Evolutionary conservation across 805 yeast genomes (phyloP).

Genomic region (Saccharomycopsis vini): DNA sequence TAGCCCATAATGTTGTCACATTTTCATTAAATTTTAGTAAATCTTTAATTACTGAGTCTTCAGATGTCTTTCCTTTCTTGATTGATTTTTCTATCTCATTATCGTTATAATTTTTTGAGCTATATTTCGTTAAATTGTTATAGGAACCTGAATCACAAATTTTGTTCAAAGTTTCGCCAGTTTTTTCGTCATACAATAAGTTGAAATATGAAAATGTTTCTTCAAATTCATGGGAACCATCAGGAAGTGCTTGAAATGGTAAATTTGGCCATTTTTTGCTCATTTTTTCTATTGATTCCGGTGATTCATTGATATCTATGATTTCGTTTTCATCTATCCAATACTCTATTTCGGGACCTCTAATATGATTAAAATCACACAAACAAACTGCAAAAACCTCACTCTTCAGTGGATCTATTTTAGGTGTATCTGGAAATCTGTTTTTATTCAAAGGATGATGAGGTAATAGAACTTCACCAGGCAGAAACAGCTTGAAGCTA

Average conservation of each 20-base stretch:
- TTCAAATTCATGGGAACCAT: slow-evolving; percentile 88
- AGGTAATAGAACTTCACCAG: slow-evolving; percentile 14
- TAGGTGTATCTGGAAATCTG: slow-evolving; percentile 15
- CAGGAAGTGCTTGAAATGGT: slow-evolving; percentile 93
- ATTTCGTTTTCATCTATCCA: slow-evolving; percentile 52
- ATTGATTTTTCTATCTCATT: slow-evolving; percentile 23
- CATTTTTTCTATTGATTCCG: slow-evolving; percentile 25
- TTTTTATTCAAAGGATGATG: slow-evolving; percentile 8
- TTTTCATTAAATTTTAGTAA: slow-evolving; percentile 21
- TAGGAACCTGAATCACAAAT: slow-evolving; percentile 23
- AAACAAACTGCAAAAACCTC: slow-evolving; percentile 76
- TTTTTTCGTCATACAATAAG: slow-evolving; percentile 55
- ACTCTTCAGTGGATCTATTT: slow-evolving; percentile 18
- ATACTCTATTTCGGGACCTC: slow-evolving; percentile 94
- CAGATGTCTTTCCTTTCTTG: not conserved
- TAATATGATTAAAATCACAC: slow-evolving; percentile 84
- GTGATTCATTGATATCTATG: slow-evolving; percentile 28
- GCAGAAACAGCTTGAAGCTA: too few relatives aligned
- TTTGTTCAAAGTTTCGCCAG: slow-evolving; percentile 35
- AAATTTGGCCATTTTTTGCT: slow-evolving; percentile 66
- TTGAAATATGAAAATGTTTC: slow-evolving; percentile 92
- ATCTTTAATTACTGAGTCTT: slow-evolving; percentile 1
- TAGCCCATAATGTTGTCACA: slow-evolving; percentile 78
- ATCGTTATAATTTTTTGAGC: slow-evolving; percentile 33
- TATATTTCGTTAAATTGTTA: slow-evolving; percentile 19